Conservation (phyloP, 805 yeast species). For the Grigorovia humatica region DNA sequence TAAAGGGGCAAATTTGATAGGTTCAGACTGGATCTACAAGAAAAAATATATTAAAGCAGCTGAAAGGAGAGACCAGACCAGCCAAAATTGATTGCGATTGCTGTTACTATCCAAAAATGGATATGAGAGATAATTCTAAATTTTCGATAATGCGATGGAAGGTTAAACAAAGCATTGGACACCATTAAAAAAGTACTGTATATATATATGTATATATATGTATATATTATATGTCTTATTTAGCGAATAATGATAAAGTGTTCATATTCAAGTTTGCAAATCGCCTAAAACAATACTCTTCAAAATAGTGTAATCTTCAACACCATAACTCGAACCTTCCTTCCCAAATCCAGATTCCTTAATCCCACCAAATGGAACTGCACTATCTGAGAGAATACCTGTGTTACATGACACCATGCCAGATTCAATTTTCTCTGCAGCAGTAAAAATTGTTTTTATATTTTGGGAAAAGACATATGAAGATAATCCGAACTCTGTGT, state of each 20-base stretch:
- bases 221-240: too few relatives aligned
- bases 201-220: too few relatives aligned
- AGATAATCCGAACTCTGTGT: conserved; percentile 47
- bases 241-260: not conserved
- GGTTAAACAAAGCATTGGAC: too few relatives aligned
- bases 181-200: too few relatives aligned
- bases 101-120: too few relatives aligned
- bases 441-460: conserved; percentile 39
- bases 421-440: conserved; percentile 47
- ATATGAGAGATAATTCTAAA: too few relatives aligned
- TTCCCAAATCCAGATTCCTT: conserved; percentile 62
- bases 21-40: conserved; percentile 68
- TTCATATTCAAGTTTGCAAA: conserved; percentile 1
- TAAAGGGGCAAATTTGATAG: conserved; percentile 50
- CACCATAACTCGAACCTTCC: conserved; percentile 54
- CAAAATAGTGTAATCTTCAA: conserved; percentile 48
- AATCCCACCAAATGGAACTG: conserved; percentile 55
- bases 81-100: too few relatives aligned
- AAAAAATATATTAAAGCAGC: conserved; percentile 41
- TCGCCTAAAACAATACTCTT: conserved; percentile 43
- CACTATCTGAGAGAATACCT: conserved; percentile 45
- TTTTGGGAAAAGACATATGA: conserved; percentile 48
- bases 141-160: too few relatives aligned
- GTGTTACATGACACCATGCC: conserved; percentile 60
- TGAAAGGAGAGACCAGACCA: not conserved